These are phyloP conservation scores for Hypocrella siamensis DNA, from an alignment of 2,329 filamentous ascomycete genomes.

Conservation along the genomic window DNA sequence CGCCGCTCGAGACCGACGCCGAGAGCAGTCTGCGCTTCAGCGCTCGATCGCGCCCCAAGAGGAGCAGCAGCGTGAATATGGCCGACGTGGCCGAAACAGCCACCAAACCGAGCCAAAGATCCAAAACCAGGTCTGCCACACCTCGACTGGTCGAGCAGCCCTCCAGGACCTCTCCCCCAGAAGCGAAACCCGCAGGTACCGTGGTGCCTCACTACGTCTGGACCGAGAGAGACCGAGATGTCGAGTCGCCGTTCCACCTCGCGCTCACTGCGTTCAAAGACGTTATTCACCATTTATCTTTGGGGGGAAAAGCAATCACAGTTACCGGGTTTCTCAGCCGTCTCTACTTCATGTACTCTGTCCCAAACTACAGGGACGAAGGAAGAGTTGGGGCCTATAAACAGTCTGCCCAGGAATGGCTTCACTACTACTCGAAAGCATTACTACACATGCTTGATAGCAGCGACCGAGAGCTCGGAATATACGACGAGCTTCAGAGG, in stretches of 20 bases:
- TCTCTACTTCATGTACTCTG: conserved; percentile 17
- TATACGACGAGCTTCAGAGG: conserved; percentile 19
- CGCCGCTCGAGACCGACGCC: conserved; percentile 6
- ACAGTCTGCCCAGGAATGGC: conserved; percentile 23
- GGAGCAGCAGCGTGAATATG: conserved; percentile 6
- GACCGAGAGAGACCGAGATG: not conserved
- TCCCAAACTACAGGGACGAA: conserved; percentile 11
- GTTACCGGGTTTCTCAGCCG: conserved; percentile 10
- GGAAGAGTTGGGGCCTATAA: conserved; percentile 18
- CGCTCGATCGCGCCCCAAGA: conserved; percentile 2
- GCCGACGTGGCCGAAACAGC: conserved; percentile 1
- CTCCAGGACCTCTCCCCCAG: no score
- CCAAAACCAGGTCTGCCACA: no score
- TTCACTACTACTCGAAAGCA: conserved; percentile 26
- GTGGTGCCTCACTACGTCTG: conserved; percentile 1
- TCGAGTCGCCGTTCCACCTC: conserved; percentile 10
- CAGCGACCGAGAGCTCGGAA: conserved; percentile 16
- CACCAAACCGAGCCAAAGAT: no score
- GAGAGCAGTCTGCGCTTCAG: conserved; percentile 6
- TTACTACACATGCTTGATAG: conserved; percentile 20
- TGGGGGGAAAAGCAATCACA: conserved; percentile 10
- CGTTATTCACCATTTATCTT: conserved; percentile 5
- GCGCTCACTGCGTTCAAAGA: conserved; percentile 12
- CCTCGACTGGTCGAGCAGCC: no score
- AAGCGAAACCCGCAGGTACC: no score